Conservation (phyloP, 164 flowering plant genomes). For the Magnolia sinica region DNA sequence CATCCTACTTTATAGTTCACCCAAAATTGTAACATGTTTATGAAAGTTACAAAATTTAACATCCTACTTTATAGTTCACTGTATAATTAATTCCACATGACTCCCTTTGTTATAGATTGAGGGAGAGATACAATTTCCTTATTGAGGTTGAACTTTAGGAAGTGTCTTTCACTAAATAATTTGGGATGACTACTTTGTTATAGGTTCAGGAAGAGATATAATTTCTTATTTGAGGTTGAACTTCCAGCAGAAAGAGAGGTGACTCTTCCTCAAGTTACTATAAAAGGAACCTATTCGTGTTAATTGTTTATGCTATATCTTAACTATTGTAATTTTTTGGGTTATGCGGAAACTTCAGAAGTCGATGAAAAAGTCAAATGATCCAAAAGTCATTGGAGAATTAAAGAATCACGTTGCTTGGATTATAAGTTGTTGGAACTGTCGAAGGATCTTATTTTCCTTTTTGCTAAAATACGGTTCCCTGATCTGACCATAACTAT, state of each 20-base stretch:
- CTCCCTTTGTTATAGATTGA: conserved; percentile 38
- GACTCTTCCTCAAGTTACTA: conserved; percentile 1
- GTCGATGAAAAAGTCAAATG: conserved; percentile 49
- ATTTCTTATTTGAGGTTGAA: conserved; percentile 51
- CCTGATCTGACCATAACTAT: too few relatives aligned
- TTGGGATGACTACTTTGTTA: neutral
- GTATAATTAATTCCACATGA: neutral
- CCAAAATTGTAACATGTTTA: neutral
- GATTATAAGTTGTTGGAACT: conserved; percentile 54
- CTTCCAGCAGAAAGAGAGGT: conserved; percentile 88
- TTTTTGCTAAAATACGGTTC: too few relatives aligned
- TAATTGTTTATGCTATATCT: neutral
- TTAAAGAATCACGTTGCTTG: conserved; percentile 51
- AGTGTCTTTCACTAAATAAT: neutral
- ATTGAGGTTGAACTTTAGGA: conserved; percentile 24
- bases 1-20: too few relatives aligned
- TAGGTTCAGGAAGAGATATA: conserved; percentile 81
- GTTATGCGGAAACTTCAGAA: conserved; percentile 53
- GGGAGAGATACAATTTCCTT: conserved; percentile 8
- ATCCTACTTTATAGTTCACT: neutral
- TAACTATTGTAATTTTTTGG: conserved; percentile 6
- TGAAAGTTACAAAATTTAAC: neutral
- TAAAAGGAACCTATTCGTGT: neutral
- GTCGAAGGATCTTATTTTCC: neutral
- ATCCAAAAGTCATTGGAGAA: conserved; percentile 43